These are phyloP conservation scores for Immersiporthe knoxdaviesiana DNA, from an alignment of 2,329 filamentous ascomycete species.

Conservation along the genomic window DNA sequence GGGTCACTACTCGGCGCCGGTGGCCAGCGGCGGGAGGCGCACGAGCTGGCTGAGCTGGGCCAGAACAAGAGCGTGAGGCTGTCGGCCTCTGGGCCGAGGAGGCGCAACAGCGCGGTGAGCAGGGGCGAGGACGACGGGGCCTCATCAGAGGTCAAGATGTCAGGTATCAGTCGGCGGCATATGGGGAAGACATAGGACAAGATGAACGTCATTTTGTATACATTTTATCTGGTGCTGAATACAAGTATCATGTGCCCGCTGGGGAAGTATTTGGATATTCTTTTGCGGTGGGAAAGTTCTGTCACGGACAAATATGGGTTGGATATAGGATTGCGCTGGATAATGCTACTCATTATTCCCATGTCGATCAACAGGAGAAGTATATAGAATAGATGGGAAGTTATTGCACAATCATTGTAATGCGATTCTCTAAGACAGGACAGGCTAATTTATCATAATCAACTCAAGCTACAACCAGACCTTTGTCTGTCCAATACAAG, in stretches of 20 bases:
- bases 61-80: constrained; percentile 32
- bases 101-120: constrained; percentile 29
- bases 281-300: background rate
- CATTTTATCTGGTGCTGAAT: background rate
- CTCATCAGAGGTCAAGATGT: constrained; percentile 37
- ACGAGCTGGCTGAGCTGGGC: constrained; percentile 44
- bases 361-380: constrained; percentile 39
- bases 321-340: constrained; percentile 42
- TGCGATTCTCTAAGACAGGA: no score
- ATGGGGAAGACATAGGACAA: background rate
- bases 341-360: constrained; percentile 40
- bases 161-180: constrained; percentile 33
- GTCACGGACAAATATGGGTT: background rate
- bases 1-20: constrained; percentile 15
- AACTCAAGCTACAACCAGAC: no score
- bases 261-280: background rate
- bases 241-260: background rate
- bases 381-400: constrained; percentile 34
- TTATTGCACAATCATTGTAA: constrained; percentile 26
- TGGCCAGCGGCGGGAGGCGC: constrained; percentile 32
- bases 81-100: constrained; percentile 24
- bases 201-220: background rate
- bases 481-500: no score
- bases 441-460: no score
- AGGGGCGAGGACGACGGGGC: constrained; percentile 29